Evolutionary conservation across 1,139 yeast species (phyloP), one percentile per base, ranked within the genome.

Genomic region (Arxiozyma bovina): DNA sequence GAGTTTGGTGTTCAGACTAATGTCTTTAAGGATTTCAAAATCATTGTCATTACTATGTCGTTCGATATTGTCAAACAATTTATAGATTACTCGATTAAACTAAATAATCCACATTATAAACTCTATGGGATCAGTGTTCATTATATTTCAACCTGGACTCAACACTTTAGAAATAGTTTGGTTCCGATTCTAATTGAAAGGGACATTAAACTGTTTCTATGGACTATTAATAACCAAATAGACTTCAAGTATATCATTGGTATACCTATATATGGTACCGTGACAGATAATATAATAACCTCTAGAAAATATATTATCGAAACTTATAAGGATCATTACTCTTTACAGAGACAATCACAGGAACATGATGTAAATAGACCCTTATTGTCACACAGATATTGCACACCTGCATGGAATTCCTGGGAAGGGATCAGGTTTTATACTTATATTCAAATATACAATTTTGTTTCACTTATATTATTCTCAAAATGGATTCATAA

Each of bases 171-270:
- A 22, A 57, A 63, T 1, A 59, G 74, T 20, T 62, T 75, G 53
- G 57, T 67, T 0, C 72, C 73, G 4, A 69, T 77, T 22, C 61
- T 74, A 22, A 56, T 71, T 43, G 63, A 71, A 4, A 74, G 79
- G 49, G 73, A 78, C 53, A 68, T 85, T 54, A 75, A 77, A 51
- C 72, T 88, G 18, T 88, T 82, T 70, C 73, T 87, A 22, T 91
- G 98, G 98, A 91, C 98, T 0, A 77, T 89, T 48, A 91, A 91
- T 67, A 63, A 70, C 22, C 66, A 67, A 12, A 62, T 64, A 25
- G 71, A 72, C 45, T 73, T 77, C 74, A 65, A 73, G 51, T 74
- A 77, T 72, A 70, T 46, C 60, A 63, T 55, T 43, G 68, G 64
- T 30, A 63, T 75, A 9, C 82, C 84, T 54, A 74, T 80, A 53